Conservation (phyloP, 495 filamentous ascomycete species). For the Tuber borchii region DNA sequence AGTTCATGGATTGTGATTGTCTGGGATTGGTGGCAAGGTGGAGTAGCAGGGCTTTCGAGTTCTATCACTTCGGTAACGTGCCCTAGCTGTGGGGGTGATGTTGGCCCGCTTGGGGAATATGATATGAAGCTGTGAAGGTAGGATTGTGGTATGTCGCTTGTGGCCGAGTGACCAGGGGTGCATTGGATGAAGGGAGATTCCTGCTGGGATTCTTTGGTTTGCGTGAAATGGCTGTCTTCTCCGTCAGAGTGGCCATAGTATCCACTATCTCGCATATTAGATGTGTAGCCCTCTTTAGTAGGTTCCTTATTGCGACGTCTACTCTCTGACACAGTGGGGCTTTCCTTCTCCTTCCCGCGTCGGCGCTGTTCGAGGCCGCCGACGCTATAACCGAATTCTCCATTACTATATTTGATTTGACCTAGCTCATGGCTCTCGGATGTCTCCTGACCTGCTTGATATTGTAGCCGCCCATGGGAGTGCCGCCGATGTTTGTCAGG, state of each 20-base stretch:
- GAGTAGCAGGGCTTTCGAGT: background rate
- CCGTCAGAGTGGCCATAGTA: background rate
- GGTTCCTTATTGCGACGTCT: background rate
- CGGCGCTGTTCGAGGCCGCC: background rate
- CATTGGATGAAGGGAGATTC: background rate
- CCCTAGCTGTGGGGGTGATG: background rate
- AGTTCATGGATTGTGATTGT: background rate
- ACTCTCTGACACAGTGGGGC: background rate
- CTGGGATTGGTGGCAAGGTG: background rate
- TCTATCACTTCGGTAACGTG: background rate
- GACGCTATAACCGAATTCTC: conserved; percentile 21
- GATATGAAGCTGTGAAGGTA: conserved; percentile 9
- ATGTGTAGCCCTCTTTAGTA: background rate
- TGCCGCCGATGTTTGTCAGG: background rate
- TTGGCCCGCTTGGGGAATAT: background rate
- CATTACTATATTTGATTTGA: background rate
- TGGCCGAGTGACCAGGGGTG: background rate
- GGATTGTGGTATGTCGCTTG: conserved; percentile 11
- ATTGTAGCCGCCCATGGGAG: background rate
- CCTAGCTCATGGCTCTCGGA: conserved; percentile 7
- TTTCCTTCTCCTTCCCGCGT: background rate
- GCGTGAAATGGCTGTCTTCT: background rate
- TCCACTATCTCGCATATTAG: background rate
- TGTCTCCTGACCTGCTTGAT: background rate
- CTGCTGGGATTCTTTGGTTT: background rate